Base-by-base conservation (phyloP, 345 rosid genomes). In the Acer negundo region DNA sequence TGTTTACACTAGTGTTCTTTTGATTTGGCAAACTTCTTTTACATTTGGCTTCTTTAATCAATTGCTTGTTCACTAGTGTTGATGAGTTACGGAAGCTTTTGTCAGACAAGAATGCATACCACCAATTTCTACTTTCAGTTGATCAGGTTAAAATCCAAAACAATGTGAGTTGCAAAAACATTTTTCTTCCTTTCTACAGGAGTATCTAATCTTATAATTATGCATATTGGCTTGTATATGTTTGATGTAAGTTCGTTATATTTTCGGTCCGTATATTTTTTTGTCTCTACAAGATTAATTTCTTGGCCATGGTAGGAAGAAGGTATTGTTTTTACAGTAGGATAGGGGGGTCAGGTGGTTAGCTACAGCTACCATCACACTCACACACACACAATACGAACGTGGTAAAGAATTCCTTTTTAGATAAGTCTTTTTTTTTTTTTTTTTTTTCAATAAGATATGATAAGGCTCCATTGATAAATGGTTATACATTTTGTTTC, bases 91-190 rank as follows among this genome's bases (percentile, higher is more conserved):
- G 93, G 80, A 93, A 90, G 92, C 94, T 95, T 71, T 75, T 92
- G 67, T 72, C 92, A 7, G 98, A 94, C 86, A 94, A 90, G 89
- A 93, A 91, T 73, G 97, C 94, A 20, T 94, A 94, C 84, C 87
- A 82, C 73, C 94, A 88, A 67, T 94, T 96, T 78, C 75, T 94
- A 46, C 86, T 85, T 64, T 94, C 97, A 13, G 87, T 94, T 78
- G 97, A 96, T 69, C 97, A 96, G 81, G 95, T 94, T 75, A 96
- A 94, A 82, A 87, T 83, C 70, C 97, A 92, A 86, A 90, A 91
- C 83, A 92, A 89, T 73, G 99, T 92, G 80, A 91, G 95, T 87
- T 56, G 26, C 67, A 19, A 38, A 35, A 46, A 26, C 64, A 58
- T 72, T 68, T 16, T 38, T 70, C 26, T 11, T 7, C 53, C 56